Evolutionary conservation across 1,139 yeast species (phyloP), one percentile per base, ranked within the genome.

Genomic region (Saccharomyces pastorianus): DNA sequence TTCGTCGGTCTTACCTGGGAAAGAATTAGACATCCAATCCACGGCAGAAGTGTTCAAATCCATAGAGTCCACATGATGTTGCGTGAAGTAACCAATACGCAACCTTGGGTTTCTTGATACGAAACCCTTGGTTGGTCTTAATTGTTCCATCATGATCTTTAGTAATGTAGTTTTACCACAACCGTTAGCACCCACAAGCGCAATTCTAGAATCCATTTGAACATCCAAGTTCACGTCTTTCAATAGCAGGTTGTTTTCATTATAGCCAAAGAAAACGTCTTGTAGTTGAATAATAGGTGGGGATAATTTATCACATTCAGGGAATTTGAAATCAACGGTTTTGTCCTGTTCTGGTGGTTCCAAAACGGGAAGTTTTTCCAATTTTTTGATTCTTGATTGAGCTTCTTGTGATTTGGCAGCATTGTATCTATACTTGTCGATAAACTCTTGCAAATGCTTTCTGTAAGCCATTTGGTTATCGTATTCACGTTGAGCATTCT

Each of bases 21-120:
- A 89, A 4, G 87, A 81, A 59, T 81, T 78, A 6, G 96, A 85
- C 90, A 93, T 82, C 97, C 98, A 93, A 53, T 86, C 84, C 7
- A 93, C 97, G 0, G 99, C 97, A 55, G 90, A 86, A 51, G 83
- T 74, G 14, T 73, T 77, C 63, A 91, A 75, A 67, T 93, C 99
- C 96, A 93, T 88, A n/a, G 93, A 86, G 66, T 93, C 99, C 61
- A 93, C 96, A 67, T 93, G 99, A 70, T 93, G 99, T 75, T 93
- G 99, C n/a, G 99, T 98, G 75, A 93, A 93, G 72, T 95, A 95
- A 20, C 96, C 99, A 51, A 93, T 86, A 73, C 99, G 81, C 62
- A 93, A 76, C 64, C 98, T 80, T 46, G 95, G 87, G 66, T 93
- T 91, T 60, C 83, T 81, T 29, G 88, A 79, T 17, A 91, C 86